Evolutionary conservation across 176 grass and related monocot genomes (phyloP), one percentile per base, ranked within the genome.

Genomic region (Avena eriantha): DNA sequence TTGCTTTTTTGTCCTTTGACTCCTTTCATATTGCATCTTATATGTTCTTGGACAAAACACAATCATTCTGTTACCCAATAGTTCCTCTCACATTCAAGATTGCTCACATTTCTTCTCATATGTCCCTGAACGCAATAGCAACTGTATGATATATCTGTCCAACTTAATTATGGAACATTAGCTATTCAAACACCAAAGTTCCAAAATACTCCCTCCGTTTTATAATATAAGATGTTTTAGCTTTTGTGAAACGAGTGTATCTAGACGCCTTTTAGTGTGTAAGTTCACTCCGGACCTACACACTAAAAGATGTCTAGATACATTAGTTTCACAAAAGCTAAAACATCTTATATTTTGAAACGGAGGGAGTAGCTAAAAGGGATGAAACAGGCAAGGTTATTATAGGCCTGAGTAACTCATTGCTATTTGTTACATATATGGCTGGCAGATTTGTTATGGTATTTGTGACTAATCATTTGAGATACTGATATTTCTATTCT

Each of bases 381-480:
- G 34, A 17, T 39, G 67, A 69, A 69, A 36, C 67, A 21, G 34
- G 16, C 18, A 21, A 69, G 35, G 67, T 69, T 41, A 19, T 69
- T 39, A 69, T 69, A 39, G 33, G 67, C 34, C 8, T 69, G 19
- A 80, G 72, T 45, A 66, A 13, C 66, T 46, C n/a, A 76, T 85
- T 60, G 13, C 66, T 88, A 57, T 24, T 24, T 83, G 22, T 58
- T 77, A 23, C 48, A 85, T 88, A 73, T 66, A 35, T 79, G 79
- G 41, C 36, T 88, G 33, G 21, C 10, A 81, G 77, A 81, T 68
- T 67, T 76, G 33, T 18, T 77, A 67, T 85, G 50, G 1, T 82
- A 12, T 86, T 82, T 76, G 39, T 12, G 59, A 69, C 33, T 86
- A 59, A 31, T 80, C 39, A 19, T 17, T 81, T 60, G 51, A 86